Percentiles rank a stretch among this genome's conserved stretches.
These are phyloP conservation scores for thale cress (Arabidopsis thaliana) DNA, from an alignment of 345 rosid genomes.

Conservation along the genomic window TAIR10.1 NC_003070.9:5218001-5218500, in stretches of 20 bases:
- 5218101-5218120: conserved; percentile 90
- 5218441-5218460: not conserved
- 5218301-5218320: conserved; percentile 67
- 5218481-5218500: conserved; percentile 53
- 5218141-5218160: conserved; percentile 94
- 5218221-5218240: conserved; percentile 83
- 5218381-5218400: not conserved
- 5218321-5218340: conserved; percentile 21
- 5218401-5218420: no score
- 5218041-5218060: conserved; percentile 59
- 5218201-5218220: conserved; percentile 86
- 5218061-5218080: conserved; percentile 70
- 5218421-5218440: not conserved
- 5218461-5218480: conserved; percentile 38
- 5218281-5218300: conserved; percentile 78
- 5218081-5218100: conserved; percentile 83
- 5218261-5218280: conserved; percentile 63
- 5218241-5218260: conserved; percentile 66
- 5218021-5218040: conserved; percentile 75
- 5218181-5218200: conserved; percentile 89
- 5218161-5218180: conserved; percentile 92
- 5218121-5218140: conserved; percentile 86
- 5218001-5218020: conserved; percentile 77
- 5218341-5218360: conserved; percentile 14
- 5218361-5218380: not conserved